phyloP scores from a whole-genome alignment of 2,329 filamentous ascomycete species.

The Pseudocercospora musae region DNA sequence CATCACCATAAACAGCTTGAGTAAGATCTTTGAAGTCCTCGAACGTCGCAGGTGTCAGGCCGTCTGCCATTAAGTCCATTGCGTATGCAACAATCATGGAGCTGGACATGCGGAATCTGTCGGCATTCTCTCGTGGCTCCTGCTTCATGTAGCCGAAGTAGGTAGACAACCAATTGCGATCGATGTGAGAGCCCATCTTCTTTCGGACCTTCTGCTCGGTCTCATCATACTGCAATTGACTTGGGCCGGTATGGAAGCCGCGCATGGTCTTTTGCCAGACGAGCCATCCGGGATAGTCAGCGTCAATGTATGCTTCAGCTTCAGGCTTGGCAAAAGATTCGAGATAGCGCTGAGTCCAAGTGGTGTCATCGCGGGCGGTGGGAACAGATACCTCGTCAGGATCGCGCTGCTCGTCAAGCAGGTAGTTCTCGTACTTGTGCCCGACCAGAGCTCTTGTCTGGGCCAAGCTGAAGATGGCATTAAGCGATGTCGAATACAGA shows the following conservation, averaged over 20 bases:
- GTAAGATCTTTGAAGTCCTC: slow-evolving; percentile 84
- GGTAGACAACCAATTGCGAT: slow-evolving; percentile 78
- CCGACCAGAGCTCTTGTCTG: slow-evolving; percentile 81
- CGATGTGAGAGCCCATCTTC: slow-evolving; percentile 77
- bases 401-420: slow-evolving; percentile 74
- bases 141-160: slow-evolving; percentile 95
- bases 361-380: slow-evolving; percentile 69
- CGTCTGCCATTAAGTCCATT: slow-evolving; percentile 84
- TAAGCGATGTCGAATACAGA: slow-evolving; percentile 77
- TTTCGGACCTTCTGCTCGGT: slow-evolving; percentile 69
- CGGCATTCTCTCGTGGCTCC: slow-evolving; percentile 78
- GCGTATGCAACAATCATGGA: slow-evolving; percentile 83
- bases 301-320: slow-evolving; percentile 85
- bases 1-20: slow-evolving; percentile 77
- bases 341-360: slow-evolving; percentile 77
- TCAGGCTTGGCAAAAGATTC: slow-evolving; percentile 71
- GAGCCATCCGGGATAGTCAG: slow-evolving; percentile 91
- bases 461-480: slow-evolving; percentile 72
- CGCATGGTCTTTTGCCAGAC: slow-evolving; percentile 89
- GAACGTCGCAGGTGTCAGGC: slow-evolving; percentile 71
- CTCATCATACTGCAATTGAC: slow-evolving; percentile 73
- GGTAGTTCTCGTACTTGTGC: slow-evolving; percentile 83
- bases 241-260: slow-evolving; percentile 70
- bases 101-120: slow-evolving; percentile 86
- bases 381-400: slow-evolving; percentile 71